Percentiles rank a stretch among this genome's conserved stretches.
Conservation (phyloP, 2,329 filamentous ascomycete genomes). For the Fusarium newnesense region DNA sequence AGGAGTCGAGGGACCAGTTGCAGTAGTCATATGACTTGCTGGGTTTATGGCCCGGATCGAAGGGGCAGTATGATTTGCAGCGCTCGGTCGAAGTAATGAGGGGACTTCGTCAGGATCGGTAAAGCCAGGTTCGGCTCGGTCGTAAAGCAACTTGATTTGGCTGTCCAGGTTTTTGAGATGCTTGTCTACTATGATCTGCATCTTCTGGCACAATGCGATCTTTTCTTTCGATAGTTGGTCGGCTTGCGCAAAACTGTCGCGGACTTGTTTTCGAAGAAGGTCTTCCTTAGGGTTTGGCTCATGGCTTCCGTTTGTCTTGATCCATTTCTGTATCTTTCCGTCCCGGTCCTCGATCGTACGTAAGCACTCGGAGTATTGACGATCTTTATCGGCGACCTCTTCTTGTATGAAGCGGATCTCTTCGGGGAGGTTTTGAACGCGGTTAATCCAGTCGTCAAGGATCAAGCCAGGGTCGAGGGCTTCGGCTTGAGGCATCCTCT, state of each 20-base stretch:
- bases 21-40: slow-evolving; percentile 49
- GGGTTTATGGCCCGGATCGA: slow-evolving; percentile 56
- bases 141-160: slow-evolving; percentile 70
- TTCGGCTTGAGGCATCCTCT: slow-evolving; percentile 72
- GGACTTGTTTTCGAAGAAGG: slow-evolving; percentile 70
- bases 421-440: slow-evolving; percentile 81
- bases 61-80: slow-evolving; percentile 60
- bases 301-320: slow-evolving; percentile 79
- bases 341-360: slow-evolving; percentile 78
- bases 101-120: slow-evolving; percentile 71
- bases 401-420: slow-evolving; percentile 87
- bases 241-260: slow-evolving; percentile 74
- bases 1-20: slow-evolving; percentile 42
- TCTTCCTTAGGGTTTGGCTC: slow-evolving; percentile 81
- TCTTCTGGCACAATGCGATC: slow-evolving; percentile 73
- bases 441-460: slow-evolving; percentile 81
- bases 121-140: slow-evolving; percentile 70
- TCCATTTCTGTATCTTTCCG: slow-evolving; percentile 81
- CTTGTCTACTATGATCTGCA: slow-evolving; percentile 68
- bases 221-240: slow-evolving; percentile 81
- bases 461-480: slow-evolving; percentile 73
- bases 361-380: slow-evolving; percentile 74
- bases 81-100: slow-evolving; percentile 68
- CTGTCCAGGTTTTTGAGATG: slow-evolving; percentile 71
- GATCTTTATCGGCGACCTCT: slow-evolving; percentile 84